These are phyloP conservation scores for Hypoxylon sp. DNA, from an alignment of 2,329 filamentous ascomycete genomes.

Conservation along the genomic window DNA sequence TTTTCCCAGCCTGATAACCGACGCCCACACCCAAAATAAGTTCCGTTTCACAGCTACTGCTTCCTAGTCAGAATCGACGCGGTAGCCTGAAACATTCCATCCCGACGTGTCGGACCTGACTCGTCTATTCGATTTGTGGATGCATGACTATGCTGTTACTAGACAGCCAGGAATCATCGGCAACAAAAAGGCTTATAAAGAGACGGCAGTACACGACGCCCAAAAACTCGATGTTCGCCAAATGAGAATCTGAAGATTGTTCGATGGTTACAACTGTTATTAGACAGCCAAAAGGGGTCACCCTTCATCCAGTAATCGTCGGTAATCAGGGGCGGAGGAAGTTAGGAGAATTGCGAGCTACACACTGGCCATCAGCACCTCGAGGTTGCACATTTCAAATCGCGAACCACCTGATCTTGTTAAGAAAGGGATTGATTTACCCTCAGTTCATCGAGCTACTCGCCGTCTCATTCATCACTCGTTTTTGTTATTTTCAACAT, in stretches of 20 bases:
- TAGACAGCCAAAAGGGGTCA: conserved; percentile 48
- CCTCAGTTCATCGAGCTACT: conserved; percentile 1
- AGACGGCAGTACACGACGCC: conserved; percentile 32
- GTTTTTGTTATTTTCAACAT: conserved; percentile 3
- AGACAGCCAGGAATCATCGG: conserved; percentile 43
- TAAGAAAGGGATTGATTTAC: conserved; percentile 13
- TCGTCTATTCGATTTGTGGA: conserved; percentile 3
- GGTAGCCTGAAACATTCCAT: conserved; percentile 12
- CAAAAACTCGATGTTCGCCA: conserved; percentile 38
- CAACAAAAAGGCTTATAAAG: conserved; percentile 3
- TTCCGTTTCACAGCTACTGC: conserved; percentile 26
- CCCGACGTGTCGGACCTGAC: conserved; percentile 5
- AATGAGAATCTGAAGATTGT: conserved; percentile 24
- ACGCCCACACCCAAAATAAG: neutral
- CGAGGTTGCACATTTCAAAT: conserved; percentile 16
- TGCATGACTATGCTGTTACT: conserved; percentile 46
- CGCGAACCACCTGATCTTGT: conserved; percentile 17
- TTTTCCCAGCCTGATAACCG: conserved; percentile 18
- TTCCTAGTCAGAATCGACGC: conserved; percentile 15
- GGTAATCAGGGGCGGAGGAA: conserved; percentile 13
- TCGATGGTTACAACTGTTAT: conserved; percentile 48
- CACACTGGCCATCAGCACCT: conserved; percentile 7
- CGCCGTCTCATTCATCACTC: conserved; percentile 7
- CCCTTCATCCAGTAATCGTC: conserved; percentile 15
- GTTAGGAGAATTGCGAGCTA: conserved; percentile 6